Percentiles rank a stretch among this genome's conserved stretches.
These are phyloP conservation scores for Dalbergia oliveri DNA, from an alignment of 306 rosid species.

Conservation along the genomic window DNA sequence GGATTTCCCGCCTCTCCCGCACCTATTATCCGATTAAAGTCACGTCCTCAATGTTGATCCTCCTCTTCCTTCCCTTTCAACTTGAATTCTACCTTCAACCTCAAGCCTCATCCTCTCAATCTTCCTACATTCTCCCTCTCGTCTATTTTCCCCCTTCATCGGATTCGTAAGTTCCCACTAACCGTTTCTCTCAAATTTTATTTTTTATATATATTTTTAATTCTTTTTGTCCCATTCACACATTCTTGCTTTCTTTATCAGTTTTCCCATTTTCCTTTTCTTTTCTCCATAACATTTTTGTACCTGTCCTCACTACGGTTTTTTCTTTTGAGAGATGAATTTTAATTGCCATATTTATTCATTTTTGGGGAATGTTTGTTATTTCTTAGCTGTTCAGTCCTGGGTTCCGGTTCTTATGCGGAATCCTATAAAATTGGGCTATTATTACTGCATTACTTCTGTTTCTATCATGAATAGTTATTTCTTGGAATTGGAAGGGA, in stretches of 20 bases:
- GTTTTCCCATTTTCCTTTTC: background rate
- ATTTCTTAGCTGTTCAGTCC: conserved; percentile 4
- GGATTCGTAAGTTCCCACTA: conserved; percentile 38
- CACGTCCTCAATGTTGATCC: conserved; percentile 17
- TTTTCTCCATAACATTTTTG: background rate
- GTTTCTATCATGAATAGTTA: background rate
- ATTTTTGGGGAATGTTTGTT: background rate
- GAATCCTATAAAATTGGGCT: no score
- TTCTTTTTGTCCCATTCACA: background rate
- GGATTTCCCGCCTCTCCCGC: conserved; percentile 36
- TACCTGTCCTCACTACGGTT: background rate
- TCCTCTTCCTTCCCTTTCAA: background rate
- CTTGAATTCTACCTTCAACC: conserved; percentile 31
- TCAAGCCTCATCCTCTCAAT: conserved; percentile 16
- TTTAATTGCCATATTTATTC: background rate
- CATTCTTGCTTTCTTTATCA: background rate
- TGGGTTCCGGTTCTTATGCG: background rate
- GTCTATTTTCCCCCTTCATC: background rate
- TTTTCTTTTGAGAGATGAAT: background rate
- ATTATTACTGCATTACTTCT: background rate
- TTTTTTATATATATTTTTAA: no score
- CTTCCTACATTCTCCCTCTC: background rate
- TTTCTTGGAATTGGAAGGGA: background rate
- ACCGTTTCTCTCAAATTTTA: background rate
- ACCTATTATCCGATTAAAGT: background rate